phyloP scores from a whole-genome alignment of 352 stramenopile genomes.

The Phytophthora meadii region DNA sequence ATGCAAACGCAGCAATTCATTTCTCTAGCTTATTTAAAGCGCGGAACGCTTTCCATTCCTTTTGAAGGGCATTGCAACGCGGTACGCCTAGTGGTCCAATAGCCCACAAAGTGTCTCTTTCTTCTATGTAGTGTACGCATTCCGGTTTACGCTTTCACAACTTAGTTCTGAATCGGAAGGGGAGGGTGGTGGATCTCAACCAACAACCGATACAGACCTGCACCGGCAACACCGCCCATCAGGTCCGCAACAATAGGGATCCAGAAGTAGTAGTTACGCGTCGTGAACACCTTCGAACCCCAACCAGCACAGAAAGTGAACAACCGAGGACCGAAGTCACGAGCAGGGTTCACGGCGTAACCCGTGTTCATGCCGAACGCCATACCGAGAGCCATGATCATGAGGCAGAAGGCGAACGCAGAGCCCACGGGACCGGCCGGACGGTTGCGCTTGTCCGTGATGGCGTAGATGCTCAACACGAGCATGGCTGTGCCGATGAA shows the following conservation, averaged over 20 bases:
- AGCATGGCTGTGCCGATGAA: constrained; percentile 54
- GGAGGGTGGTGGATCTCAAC: constrained; percentile 52
- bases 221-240: constrained; percentile 40
- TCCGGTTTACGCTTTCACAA: neutral
- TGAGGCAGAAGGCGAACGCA: constrained; percentile 30
- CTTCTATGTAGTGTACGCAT: too few species aligned
- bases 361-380: constrained; percentile 58
- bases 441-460: constrained; percentile 53
- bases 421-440: constrained; percentile 31
- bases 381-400: constrained; percentile 63
- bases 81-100: too few species aligned
- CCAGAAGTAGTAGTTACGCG: constrained; percentile 53
- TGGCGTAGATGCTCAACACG: constrained; percentile 53
- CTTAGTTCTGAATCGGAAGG: neutral
- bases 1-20: too few species aligned
- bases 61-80: too few species aligned
- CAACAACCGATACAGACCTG: constrained; percentile 16
- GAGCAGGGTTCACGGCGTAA: constrained; percentile 58
- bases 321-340: constrained; percentile 56
- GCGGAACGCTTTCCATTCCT: too few species aligned
- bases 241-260: constrained; percentile 17
- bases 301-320: constrained; percentile 39
- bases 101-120: too few species aligned
- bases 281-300: constrained; percentile 52
- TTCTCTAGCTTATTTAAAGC: too few species aligned